Percentiles rank a stretch among this genome's conserved stretches.
Conservation (phyloP, 768 basidiomycete genomes). For the Suillus tomentosus region DNA sequence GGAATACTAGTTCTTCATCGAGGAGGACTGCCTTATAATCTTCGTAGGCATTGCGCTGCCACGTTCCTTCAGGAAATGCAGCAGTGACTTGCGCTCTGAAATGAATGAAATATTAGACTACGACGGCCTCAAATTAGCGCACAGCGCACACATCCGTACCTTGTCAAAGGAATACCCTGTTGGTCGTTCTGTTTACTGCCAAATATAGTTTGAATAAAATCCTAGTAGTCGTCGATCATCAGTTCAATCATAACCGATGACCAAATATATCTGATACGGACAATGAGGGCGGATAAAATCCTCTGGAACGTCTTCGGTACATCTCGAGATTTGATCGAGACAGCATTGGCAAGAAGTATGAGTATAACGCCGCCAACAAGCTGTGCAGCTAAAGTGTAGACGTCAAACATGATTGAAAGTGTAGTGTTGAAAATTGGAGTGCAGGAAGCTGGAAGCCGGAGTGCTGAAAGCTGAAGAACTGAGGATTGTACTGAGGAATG, state of each 20-base stretch:
- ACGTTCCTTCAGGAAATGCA: constrained; percentile 18
- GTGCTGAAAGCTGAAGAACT: neutral
- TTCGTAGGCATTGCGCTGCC: constrained; percentile 23
- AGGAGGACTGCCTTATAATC: constrained; percentile 24
- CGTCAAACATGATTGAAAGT: constrained; percentile 17
- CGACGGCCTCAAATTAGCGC: too few relatives aligned
- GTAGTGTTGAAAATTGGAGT: neutral
- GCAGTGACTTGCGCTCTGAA: constrained; percentile 20
- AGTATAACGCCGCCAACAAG: constrained; percentile 21
- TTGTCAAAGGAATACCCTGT: constrained; percentile 20
- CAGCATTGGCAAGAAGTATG: constrained; percentile 17
- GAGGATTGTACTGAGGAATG: neutral
- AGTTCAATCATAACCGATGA: neutral
- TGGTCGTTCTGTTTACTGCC: neutral
- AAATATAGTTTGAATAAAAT: constrained; percentile 7
- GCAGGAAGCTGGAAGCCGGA: neutral
- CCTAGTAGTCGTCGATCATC: constrained; percentile 10
- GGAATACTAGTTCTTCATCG: constrained; percentile 24
- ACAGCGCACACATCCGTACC: constrained; percentile 2
- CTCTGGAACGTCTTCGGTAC: constrained; percentile 12
- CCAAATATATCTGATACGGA: constrained; percentile 10
- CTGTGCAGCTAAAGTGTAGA: constrained; percentile 16
- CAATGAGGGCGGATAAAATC: constrained; percentile 11
- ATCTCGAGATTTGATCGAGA: constrained; percentile 15
- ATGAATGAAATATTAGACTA: neutral